A percentile compares a stretch with the other conserved stretches of the same genome.
Conservation (phyloP, 371 early-diverging fungal species). For the Actinomortierella wolfii region DNA sequence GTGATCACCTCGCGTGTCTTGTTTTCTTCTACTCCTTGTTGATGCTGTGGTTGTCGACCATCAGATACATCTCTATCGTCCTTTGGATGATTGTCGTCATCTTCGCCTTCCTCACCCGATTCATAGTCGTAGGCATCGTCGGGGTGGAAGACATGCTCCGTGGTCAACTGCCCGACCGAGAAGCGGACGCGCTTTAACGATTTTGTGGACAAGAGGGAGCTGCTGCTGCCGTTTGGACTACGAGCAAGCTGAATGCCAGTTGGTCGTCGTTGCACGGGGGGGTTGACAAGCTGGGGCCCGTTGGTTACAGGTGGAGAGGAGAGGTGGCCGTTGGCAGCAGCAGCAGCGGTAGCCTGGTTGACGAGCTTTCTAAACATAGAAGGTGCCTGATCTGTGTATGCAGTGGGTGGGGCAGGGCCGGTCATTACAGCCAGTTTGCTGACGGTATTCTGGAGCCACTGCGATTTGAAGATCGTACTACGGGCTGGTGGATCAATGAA, state of each 20-base stretch:
- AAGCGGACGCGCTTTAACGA: constrained; percentile 59
- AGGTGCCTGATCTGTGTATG: constrained; percentile 35
- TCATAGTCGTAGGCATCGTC: constrained; percentile 42
- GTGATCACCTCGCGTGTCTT: constrained; percentile 5
- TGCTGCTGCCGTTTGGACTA: constrained; percentile 8
- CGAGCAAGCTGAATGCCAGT: no score
- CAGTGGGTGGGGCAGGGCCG: constrained; percentile 35
- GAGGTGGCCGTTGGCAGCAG: constrained; percentile 7
- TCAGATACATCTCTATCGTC: neutral
- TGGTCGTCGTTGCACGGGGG: no score
- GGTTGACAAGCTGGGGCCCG: neutral
- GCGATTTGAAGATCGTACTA: constrained; percentile 42
- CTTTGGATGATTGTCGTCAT: constrained; percentile 3
- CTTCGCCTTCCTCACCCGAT: constrained; percentile 30
- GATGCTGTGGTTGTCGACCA: neutral
- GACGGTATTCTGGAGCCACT: constrained; percentile 46
- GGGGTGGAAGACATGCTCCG: constrained; percentile 52
- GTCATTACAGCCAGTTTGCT: constrained; percentile 41
- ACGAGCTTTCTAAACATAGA: constrained; percentile 43
- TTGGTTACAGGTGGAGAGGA: constrained; percentile 23
- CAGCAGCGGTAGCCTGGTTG: constrained; percentile 37
- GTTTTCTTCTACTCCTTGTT: neutral
- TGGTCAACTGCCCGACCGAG: constrained; percentile 57
- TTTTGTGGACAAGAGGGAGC: constrained; percentile 31
- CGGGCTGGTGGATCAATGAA: constrained; percentile 38